phyloP scores from a whole-genome alignment of 2,329 filamentous ascomycete genomes.

The Madurella fahalii region DNA sequence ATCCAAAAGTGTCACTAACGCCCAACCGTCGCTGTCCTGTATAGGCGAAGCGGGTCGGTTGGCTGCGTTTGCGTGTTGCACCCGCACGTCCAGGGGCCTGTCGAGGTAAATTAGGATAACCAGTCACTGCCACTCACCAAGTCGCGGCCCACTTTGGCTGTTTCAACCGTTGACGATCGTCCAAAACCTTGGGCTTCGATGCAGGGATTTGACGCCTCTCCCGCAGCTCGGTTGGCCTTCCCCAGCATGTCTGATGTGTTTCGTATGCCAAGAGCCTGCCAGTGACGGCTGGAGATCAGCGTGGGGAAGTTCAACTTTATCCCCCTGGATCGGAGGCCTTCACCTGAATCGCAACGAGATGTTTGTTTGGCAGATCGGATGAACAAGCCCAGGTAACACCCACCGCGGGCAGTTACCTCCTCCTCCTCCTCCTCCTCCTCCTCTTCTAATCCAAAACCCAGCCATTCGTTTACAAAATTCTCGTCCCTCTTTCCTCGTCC shows the following conservation, averaged over 20 bases:
- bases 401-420: background rate
- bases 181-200: constrained; percentile 3
- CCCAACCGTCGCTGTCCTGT: too few relatives aligned
- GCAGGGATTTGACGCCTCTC: background rate
- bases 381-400: background rate
- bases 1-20: too few relatives aligned
- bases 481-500: background rate
- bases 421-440: background rate
- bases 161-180: constrained; percentile 14
- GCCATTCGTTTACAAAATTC: background rate
- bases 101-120: constrained; percentile 11
- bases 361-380: background rate
- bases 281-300: background rate
- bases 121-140: background rate
- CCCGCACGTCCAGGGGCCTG: background rate
- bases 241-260: background rate
- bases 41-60: background rate
- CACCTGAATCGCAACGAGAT: background rate
- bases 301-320: background rate
- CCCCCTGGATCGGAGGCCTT: background rate
- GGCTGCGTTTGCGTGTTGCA: background rate
- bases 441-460: background rate
- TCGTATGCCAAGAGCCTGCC: constrained; percentile 2
- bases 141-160: background rate
- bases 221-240: constrained; percentile 2